Base-by-base conservation (phyloP, 192 early-diverging fungal species). In the Coemansia sp. region DNA sequence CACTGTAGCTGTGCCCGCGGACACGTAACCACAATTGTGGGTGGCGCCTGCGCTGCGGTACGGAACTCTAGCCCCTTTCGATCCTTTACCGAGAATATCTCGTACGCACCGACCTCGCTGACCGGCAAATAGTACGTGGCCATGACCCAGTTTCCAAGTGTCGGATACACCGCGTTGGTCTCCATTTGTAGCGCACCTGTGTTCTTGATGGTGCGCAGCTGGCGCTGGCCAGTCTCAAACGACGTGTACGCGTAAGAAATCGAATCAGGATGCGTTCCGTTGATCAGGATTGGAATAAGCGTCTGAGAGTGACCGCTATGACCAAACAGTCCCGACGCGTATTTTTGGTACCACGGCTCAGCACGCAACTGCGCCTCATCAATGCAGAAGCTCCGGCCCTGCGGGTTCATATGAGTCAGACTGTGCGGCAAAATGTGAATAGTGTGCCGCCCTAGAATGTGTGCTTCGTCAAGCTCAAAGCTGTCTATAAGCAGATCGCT, bases 361-460 rank as follows among this genome's bases (percentile, higher is more conserved):
- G 27, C 51, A 19, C 43, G 45, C 26, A 27, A 9, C 7, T 41
- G 62, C 23, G 22, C 53, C 6, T 12, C 51, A 49, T 73, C 68
- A 49, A 82, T 71, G 59, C 80, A 82, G 56, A 65, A 59, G 4
- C 43, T 31, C 47, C 57, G 57, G 29, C 65, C 59, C 17, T 58
- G 31, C 11, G 71, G 80, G 22, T 82, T 77, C 74, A 82, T 74
- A 49, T 77, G 74, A 6, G 80, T 71, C 45, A 77, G 19, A 57
- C 80, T 77, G 62, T 77, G 74, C 16, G 80, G 80, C 56, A 82
- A 53, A 50, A 82, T 57, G 43, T 82, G 80, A 39, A 82, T 77
- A 11, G 80, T 82, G 50, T 82, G 80, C 3, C 74, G 64, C 6
- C 80, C 80, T 61, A 82, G 66, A 56, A 82, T 82, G 29, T 77